Conservation (phyloP, 2,329 filamentous ascomycete genomes). For the Ophiostoma angusticollis region DNA sequence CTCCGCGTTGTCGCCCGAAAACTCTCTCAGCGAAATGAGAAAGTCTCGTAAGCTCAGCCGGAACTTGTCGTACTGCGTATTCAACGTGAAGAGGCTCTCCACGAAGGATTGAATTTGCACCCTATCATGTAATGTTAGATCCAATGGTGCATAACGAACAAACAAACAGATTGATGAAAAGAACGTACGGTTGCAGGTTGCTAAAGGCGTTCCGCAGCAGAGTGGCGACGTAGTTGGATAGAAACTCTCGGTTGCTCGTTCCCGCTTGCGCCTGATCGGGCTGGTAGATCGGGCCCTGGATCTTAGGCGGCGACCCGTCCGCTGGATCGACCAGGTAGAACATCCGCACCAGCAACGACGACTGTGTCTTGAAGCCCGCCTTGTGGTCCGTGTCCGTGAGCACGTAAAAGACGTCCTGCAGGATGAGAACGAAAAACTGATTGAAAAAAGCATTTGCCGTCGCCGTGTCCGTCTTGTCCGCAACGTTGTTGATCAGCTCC, state of each 20-base stretch:
- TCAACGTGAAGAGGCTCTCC: constrained; percentile 74
- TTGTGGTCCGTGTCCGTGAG: constrained; percentile 97
- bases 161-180: background rate
- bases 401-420: constrained; percentile 98
- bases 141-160: background rate
- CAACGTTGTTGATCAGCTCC: constrained; percentile 94
- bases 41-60: constrained; percentile 94
- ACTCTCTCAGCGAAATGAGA: constrained; percentile 93
- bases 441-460: constrained; percentile 96
- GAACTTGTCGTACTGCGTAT: constrained; percentile 85
- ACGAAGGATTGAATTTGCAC: constrained; percentile 84
- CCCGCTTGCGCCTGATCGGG: constrained; percentile 70
- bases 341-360: constrained; percentile 83
- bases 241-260: constrained; percentile 81
- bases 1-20: constrained; percentile 88
- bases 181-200: constrained; percentile 73
- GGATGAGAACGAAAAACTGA: constrained; percentile 87
- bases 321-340: constrained; percentile 84
- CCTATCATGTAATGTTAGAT: constrained; percentile 30
- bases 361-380: constrained; percentile 97
- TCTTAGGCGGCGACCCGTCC: constrained; percentile 60
- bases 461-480: constrained; percentile 71
- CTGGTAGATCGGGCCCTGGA: constrained; percentile 81
- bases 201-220: constrained; percentile 83
- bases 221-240: constrained; percentile 74